Percentiles rank a stretch among this genome's conserved stretches.
phyloP scores from a whole-genome alignment of 306 rosid species.

The Pachyrhizus erosus region DNA sequence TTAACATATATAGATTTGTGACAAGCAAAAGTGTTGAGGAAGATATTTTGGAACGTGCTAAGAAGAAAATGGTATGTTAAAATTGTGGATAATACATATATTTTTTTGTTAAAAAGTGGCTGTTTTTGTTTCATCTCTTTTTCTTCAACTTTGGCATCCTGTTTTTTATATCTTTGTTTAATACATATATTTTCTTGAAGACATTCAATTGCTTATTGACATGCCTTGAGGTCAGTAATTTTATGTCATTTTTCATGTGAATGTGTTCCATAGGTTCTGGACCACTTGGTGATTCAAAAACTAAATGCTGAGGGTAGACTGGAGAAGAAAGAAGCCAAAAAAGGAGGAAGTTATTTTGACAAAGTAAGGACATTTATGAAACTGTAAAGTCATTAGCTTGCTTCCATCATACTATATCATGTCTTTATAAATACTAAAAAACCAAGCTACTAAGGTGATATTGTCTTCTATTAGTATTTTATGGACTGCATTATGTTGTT shows the following conservation, averaged over 20 bases:
- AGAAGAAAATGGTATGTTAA: slow-evolving; percentile 97
- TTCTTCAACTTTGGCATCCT: not conserved
- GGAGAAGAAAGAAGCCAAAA: slow-evolving; percentile 97
- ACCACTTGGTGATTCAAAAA: slow-evolving; percentile 99
- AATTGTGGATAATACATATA: no score
- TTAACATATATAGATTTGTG: slow-evolving; percentile 97
- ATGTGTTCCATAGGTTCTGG: slow-evolving; percentile 82
- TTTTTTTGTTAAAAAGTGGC: no score
- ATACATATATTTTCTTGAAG: not conserved
- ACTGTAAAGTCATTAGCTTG: slow-evolving; percentile 17
- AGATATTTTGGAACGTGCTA: slow-evolving; percentile 98
- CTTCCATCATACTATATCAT: slow-evolving; percentile 16
- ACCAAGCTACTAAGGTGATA: slow-evolving; percentile 5
- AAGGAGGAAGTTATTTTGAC: slow-evolving; percentile 88
- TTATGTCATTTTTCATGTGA: slow-evolving; percentile 34
- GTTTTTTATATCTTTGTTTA: not conserved
- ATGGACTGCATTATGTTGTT: slow-evolving; percentile 19
- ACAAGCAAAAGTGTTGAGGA: slow-evolving; percentile 99
- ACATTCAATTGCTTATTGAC: slow-evolving; percentile 7
- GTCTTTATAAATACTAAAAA: slow-evolving; percentile 11
- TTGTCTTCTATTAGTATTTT: slow-evolving; percentile 10
- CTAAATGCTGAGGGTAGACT: slow-evolving; percentile 96
- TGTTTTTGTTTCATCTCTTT: not conserved
- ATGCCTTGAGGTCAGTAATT: slow-evolving; percentile 23
- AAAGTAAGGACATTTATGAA: slow-evolving; percentile 68